A percentile compares a stretch with the other conserved stretches of the same genome.
phyloP scores from a whole-genome alignment of 108 stramenopile species.

The Cylindrotheca closterium region DNA sequence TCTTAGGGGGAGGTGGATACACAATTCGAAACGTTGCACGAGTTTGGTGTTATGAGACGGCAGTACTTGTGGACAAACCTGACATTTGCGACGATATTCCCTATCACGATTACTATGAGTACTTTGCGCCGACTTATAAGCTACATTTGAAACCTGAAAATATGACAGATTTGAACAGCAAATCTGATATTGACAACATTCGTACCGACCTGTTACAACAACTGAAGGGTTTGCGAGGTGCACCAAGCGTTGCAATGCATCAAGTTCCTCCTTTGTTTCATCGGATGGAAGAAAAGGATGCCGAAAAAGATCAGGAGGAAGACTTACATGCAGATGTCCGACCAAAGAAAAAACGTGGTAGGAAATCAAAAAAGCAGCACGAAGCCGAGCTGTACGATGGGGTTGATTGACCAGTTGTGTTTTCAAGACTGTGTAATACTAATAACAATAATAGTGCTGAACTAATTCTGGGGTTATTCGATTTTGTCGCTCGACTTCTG shows the following conservation, averaged over 20 bases:
- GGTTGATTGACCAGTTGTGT: slow-evolving; percentile 40
- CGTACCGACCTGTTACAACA: slow-evolving; percentile 77
- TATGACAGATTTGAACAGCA: slow-evolving; percentile 76
- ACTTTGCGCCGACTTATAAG: slow-evolving; percentile 93
- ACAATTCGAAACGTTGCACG: slow-evolving; percentile 96
- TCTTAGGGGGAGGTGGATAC: slow-evolving; percentile 97
- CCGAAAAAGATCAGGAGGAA: slow-evolving; percentile 23
- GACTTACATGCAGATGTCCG: slow-evolving; percentile 15
- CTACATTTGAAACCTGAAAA: slow-evolving; percentile 82
- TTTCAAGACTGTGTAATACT: too few species aligned
- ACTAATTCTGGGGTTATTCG: too few species aligned
- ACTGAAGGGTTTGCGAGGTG: slow-evolving; percentile 79
- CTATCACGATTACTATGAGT: slow-evolving; percentile 97
- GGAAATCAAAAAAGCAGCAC: slow-evolving; percentile 50
- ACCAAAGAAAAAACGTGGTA: slow-evolving; percentile 6
- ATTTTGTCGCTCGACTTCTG: too few species aligned
- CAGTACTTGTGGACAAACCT: slow-evolving; percentile 60
- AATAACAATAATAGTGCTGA: too few species aligned
- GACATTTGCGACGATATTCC: slow-evolving; percentile 88
- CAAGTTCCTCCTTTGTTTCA: slow-evolving; percentile 87
- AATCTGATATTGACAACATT: slow-evolving; percentile 46
- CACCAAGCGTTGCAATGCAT: slow-evolving; percentile 89
- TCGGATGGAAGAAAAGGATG: slow-evolving; percentile 23
- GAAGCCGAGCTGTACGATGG: slow-evolving; percentile 57
- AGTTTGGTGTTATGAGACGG: slow-evolving; percentile 94